Evolutionary conservation across 495 filamentous ascomycete species (phyloP).

Genomic region (Trichoderma orchidacearum): DNA sequence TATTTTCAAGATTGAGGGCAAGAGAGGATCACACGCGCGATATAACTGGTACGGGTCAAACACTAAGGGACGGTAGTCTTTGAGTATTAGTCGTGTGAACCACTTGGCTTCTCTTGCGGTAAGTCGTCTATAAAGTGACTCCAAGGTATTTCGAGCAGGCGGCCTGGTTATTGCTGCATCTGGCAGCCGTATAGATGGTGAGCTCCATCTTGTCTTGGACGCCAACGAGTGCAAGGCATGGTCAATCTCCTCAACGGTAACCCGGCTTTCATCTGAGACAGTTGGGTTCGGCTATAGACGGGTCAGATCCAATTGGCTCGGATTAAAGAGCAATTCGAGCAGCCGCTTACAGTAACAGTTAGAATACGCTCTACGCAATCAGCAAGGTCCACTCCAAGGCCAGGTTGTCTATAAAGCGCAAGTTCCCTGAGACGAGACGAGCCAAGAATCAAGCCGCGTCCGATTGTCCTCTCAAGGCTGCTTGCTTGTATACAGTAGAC

Average conservation of each 20-base stretch:
- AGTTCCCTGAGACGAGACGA: slow-evolving; percentile 44
- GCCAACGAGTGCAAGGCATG: slow-evolving; percentile 47
- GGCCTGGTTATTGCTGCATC: neutral
- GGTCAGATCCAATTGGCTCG: slow-evolving; percentile 3
- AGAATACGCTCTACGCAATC: slow-evolving; percentile 56
- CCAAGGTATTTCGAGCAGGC: slow-evolving; percentile 29
- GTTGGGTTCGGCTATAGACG: slow-evolving; percentile 21
- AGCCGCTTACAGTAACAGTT: slow-evolving; percentile 40
- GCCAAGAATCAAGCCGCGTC: slow-evolving; percentile 48
- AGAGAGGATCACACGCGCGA: slow-evolving; percentile 37
- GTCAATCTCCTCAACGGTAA: slow-evolving; percentile 69
- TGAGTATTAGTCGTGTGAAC: slow-evolving; percentile 72
- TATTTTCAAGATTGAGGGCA: slow-evolving; percentile 52
- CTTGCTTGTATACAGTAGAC: slow-evolving; percentile 53
- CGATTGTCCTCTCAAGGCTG: slow-evolving; percentile 47
- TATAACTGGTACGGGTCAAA: slow-evolving; percentile 29
- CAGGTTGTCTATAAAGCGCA: slow-evolving; percentile 41
- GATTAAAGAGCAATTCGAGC: slow-evolving; percentile 1
- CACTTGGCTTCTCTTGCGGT: slow-evolving; percentile 71
- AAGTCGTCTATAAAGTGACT: slow-evolving; percentile 43
- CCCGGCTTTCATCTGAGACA: slow-evolving; percentile 17
- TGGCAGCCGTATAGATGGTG: slow-evolving; percentile 35
- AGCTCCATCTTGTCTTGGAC: slow-evolving; percentile 53
- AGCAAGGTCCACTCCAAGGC: slow-evolving; percentile 48
- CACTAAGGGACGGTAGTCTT: slow-evolving; percentile 52